Conservation (phyloP, 1,284 basidiomycete species). For the Ceratorhiza oryzae-sativae region DNA sequence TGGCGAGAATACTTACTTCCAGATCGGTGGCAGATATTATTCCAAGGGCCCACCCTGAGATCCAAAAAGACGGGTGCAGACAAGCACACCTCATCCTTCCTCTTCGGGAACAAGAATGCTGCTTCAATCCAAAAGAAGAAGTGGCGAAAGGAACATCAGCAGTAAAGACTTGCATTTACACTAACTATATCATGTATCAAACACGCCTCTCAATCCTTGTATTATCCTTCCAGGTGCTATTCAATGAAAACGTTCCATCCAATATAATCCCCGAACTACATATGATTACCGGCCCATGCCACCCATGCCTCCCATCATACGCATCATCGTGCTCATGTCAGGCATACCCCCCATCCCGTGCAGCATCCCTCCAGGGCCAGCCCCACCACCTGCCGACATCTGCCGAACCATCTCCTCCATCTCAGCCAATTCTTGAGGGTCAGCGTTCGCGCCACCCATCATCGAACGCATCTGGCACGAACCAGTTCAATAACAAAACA, state of each 20-base stretch:
- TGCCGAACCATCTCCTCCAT: slow-evolving; percentile 77
- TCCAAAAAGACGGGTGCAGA: slow-evolving; percentile 80
- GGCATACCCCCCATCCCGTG: slow-evolving; percentile 50
- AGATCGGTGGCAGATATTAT: slow-evolving; percentile 60
- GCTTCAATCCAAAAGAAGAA: slow-evolving; percentile 73
- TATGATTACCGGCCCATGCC: slow-evolving; percentile 54
- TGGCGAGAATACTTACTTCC: not conserved
- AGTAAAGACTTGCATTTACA: slow-evolving; percentile 5
- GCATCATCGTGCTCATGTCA: slow-evolving; percentile 32
- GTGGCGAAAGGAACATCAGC: slow-evolving; percentile 56
- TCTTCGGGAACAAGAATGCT: slow-evolving; percentile 76
- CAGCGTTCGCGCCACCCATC: slow-evolving; percentile 51
- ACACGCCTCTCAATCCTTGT: not conserved
- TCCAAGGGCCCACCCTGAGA: slow-evolving; percentile 61
- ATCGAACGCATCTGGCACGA: slow-evolving; percentile 42
- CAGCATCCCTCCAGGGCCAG: slow-evolving; percentile 45
- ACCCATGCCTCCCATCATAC: slow-evolving; percentile 60
- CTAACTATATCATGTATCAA: not conserved
- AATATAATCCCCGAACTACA: not conserved
- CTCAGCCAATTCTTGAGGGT: slow-evolving; percentile 54
- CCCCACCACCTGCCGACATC: slow-evolving; percentile 70
- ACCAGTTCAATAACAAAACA: slow-evolving; percentile 43
- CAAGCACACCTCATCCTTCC: slow-evolving; percentile 76
- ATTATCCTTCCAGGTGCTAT: not conserved
- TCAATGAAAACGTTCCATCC: not conserved